Evolutionary conservation across 2,329 filamentous ascomycete genomes (phyloP), one percentile per base, ranked within the genome.

Genomic region (Colletotrichum australisinense): DNA sequence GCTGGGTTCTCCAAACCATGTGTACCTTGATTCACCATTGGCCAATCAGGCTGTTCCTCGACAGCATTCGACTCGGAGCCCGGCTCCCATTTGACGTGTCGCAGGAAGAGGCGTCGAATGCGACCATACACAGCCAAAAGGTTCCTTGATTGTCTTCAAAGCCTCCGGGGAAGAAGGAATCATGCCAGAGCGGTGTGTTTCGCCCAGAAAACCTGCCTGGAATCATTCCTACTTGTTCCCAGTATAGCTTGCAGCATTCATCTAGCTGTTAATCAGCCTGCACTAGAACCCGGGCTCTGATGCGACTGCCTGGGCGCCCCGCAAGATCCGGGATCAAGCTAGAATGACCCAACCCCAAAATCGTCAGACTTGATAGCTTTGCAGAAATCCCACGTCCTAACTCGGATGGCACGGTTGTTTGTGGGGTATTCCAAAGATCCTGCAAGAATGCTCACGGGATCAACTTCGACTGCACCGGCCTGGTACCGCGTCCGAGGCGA

Each of bases 321-420:
- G 65, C 65, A 63, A 53, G 22, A 49, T 58, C 30, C 42, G 53
- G 58, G 19, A 19, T 22, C 56, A 8, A 14, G 26, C 24, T 38
- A 38, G 58, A 46, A 46, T 56, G 68, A 7, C 30, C 57, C 38
- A n/a, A 58, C 26, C 38, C 28, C 49, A 46, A 57, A n/a, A 52
- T 14, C 19, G 24, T 53, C 49, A 49, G 35, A 35, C 35, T 49
- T 57, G 32, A 35, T 32, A 32, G 28, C 42, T 60, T n/a, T n/a
- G 12, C 19, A 16, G 30, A 30, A 28, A 46, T 63, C 52, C 28
- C 65, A 63, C 52, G 28, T 55, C 26, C n/a, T 19, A 19, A 53
- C 53, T 49, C 66, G 70, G 70, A 73, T 65, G 70, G 66, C 60
- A 73, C 70, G 70, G 70, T 65, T 70, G 66, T 69, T 69, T 72